Base-by-base conservation (phyloP, 2,329 filamentous ascomycete genomes). In the Cladosporium sphaerospermum region DNA sequence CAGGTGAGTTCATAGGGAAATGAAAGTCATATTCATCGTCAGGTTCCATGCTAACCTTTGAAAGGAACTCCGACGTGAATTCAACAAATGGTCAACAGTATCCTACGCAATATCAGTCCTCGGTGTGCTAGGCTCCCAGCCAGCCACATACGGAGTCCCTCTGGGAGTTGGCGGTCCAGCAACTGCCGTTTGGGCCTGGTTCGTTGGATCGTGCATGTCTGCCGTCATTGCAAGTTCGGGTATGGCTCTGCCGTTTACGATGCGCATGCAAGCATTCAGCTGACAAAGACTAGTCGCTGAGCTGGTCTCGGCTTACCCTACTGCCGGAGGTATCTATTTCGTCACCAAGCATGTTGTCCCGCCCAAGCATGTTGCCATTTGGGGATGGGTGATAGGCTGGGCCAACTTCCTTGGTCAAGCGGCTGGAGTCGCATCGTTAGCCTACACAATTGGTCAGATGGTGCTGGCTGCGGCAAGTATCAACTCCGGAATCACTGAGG, bases 321-420 rank as follows among this genome's bases (percentile, higher is more conserved):
- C 82, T 2, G 81, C 81, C 2, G 82, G 82, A 16, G 82, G 82
- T 2, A 84, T 85, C 80, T 85, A 85, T 66, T 85, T 84, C 64
- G 81, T 84, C 33, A 83, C 80, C 9, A 84, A 84, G 61, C 78
- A 82, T 62, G 81, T 85, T 33, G 81, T 84, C 2, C 81, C 48
- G 9, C 40, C 40, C 7, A 40, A 51, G 52, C 77, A 83, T 62
- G 80, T 83, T 31, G 78, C 82, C 2, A 75, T 83, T 10, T 84
- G 81, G 73, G 77, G 80, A 0, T 81, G 78, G 78, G 63, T 77
- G 36, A 69, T 65, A 18, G 64, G 65, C 9, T 68, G 65, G 65
- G 56, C 68, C 37, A 69, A 69, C 57, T 56, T 69, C 8, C 58
- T 81, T 9, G 79, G 78, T 49, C 76, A 79, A 57, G 69, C 79